phyloP scores from a whole-genome alignment of 1,284 basidiomycete species.

The Apiotrichum montevideense region DNA sequence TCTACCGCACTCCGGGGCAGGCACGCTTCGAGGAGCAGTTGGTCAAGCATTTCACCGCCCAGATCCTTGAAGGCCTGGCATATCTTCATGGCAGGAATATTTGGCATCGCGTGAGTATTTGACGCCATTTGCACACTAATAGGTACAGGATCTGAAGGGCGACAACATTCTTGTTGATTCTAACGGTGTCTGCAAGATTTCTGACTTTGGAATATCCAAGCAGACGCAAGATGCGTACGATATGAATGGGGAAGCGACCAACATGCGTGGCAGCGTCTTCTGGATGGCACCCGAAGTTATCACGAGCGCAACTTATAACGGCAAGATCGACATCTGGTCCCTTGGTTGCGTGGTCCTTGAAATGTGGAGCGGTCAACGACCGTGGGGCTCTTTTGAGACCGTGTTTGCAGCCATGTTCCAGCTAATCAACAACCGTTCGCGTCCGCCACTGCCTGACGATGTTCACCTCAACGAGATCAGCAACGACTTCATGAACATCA shows the following conservation, averaged over 20 bases:
- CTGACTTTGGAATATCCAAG: constrained; percentile 89
- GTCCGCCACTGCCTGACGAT: constrained; percentile 82
- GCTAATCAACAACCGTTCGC: constrained; percentile 59
- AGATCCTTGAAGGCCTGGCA: constrained; percentile 85
- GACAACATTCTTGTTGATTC: constrained; percentile 97
- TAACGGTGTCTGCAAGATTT: constrained; percentile 92
- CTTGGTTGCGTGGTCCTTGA: constrained; percentile 94
- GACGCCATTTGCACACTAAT: neutral
- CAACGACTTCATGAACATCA: constrained; percentile 75
- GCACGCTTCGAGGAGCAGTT: constrained; percentile 65
- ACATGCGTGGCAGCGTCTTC: constrained; percentile 95
- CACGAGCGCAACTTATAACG: constrained; percentile 63
- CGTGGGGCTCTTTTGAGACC: constrained; percentile 85
- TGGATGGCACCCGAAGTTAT: constrained; percentile 99
- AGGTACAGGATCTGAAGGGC: constrained; percentile 79
- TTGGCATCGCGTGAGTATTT: constrained; percentile 68
- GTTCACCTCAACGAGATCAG: constrained; percentile 68
- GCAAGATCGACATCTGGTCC: constrained; percentile 98
- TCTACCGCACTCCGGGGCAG: constrained; percentile 84
- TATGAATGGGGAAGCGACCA: constrained; percentile 65
- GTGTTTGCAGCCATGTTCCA: constrained; percentile 83
- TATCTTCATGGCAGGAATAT: constrained; percentile 91
- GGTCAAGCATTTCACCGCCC: constrained; percentile 84
- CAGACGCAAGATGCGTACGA: constrained; percentile 68
- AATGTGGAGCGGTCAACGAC: constrained; percentile 93